Evolutionary conservation across 345 rosid genomes (phyloP).

Genomic region (Cardiospermum halicacabum): DNA sequence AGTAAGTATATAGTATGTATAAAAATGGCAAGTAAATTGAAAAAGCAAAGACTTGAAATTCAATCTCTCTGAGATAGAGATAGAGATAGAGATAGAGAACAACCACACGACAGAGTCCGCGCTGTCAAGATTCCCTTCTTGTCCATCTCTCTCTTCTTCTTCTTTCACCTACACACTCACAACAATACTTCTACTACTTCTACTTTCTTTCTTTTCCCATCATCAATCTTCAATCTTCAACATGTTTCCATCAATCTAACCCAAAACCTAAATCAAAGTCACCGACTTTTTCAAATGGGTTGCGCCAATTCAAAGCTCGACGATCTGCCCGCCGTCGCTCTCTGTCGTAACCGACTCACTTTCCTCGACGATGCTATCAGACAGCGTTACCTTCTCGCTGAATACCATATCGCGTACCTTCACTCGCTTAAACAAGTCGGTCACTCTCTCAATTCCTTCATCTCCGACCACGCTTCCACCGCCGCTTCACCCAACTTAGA

Average conservation of each 20-base stretch:
- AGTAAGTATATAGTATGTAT: too few species aligned
- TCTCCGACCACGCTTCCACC: constrained; percentile 31
- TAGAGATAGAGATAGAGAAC: too few species aligned
- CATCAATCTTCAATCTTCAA: constrained; percentile 2
- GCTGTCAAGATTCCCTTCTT: constrained; percentile 73
- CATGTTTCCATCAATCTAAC: constrained; percentile 16
- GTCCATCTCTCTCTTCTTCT: constrained; percentile 13
- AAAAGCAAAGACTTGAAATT: neutral
- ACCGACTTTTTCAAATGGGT: constrained; percentile 48
- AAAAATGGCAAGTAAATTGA: neutral
- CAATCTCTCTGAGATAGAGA: too few species aligned
- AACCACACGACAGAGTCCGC: constrained; percentile 57
- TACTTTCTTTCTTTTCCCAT: neutral
- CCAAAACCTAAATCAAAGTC: constrained; percentile 14
- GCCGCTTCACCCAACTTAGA: constrained; percentile 42
- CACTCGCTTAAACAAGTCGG: constrained; percentile 50
- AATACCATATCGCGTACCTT: constrained; percentile 63
- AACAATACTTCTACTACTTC: too few species aligned
- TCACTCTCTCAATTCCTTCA: constrained; percentile 44
- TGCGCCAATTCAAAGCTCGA: constrained; percentile 83
- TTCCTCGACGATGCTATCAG: constrained; percentile 65
- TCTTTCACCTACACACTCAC: neutral
- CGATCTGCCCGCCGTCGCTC: constrained; percentile 90
- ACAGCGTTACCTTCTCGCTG: constrained; percentile 73
- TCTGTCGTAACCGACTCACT: constrained; percentile 75